These are phyloP conservation scores for Mortierella hygrophila DNA, from an alignment of 192 early-diverging fungal species.

Conservation along the genomic window DNA sequence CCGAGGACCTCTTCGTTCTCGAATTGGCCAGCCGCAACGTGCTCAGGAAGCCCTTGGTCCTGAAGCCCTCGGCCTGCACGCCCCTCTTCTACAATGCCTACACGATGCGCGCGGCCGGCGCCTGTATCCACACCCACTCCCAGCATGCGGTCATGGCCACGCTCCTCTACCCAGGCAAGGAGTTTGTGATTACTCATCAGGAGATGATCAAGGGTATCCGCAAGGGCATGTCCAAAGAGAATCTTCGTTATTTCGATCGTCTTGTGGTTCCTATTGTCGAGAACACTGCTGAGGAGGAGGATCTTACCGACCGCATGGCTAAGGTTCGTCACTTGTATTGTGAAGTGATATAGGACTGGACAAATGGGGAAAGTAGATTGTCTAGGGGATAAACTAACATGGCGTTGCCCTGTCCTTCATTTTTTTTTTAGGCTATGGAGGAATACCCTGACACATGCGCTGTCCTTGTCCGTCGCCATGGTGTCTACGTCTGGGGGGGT, in stretches of 20 bases:
- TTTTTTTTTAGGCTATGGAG: slow-evolving; percentile 75
- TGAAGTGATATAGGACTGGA: background rate
- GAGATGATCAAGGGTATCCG: slow-evolving; percentile 99
- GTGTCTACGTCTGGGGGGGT: slow-evolving; percentile 98
- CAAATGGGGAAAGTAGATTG: background rate
- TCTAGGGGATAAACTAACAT: background rate
- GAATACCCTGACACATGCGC: slow-evolving; percentile 92
- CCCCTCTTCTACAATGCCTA: slow-evolving; percentile 97
- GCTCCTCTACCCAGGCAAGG: slow-evolving; percentile 77
- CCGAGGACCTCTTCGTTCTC: slow-evolving; percentile 90
- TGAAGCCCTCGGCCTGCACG: slow-evolving; percentile 93
- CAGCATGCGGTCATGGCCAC: slow-evolving; percentile 96
- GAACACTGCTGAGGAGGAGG: slow-evolving; percentile 94
- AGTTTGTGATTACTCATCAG: slow-evolving; percentile 93
- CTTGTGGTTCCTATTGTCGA: slow-evolving; percentile 95
- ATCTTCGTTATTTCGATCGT: slow-evolving; percentile 83
- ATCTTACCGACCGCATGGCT: slow-evolving; percentile 90
- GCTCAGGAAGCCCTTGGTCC: slow-evolving; percentile 76
- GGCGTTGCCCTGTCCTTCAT: background rate
- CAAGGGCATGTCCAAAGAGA: slow-evolving; percentile 73
- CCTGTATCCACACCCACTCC: slow-evolving; percentile 98
- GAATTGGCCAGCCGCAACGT: slow-evolving; percentile 66
- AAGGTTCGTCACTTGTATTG: slow-evolving; percentile 50
- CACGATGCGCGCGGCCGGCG: slow-evolving; percentile 84
- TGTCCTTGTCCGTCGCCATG: slow-evolving; percentile 94